Evolutionary conservation across 179 eudicot species (phyloP).

Genomic region (Gypsophila paniculata): DNA sequence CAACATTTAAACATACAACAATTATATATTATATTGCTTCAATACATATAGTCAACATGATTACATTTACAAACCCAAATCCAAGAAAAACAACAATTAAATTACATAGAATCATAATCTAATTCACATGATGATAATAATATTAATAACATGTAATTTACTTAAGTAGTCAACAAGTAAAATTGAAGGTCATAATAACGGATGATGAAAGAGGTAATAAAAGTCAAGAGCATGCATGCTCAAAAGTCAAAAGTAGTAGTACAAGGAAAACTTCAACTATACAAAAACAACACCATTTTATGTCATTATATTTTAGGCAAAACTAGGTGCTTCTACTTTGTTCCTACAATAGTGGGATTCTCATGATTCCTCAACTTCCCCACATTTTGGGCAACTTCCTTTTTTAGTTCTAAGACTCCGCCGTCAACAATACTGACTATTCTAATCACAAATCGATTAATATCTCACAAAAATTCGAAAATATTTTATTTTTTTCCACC

Average conservation of each 20-base stretch:
- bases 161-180: background rate
- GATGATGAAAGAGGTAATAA: background rate
- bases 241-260: conserved; percentile 20
- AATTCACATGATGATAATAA: background rate
- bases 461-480: no score
- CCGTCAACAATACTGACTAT: no score
- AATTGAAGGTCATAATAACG: background rate
- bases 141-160: no score
- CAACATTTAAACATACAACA: background rate
- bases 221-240: conserved; percentile 13
- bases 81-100: background rate
- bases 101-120: background rate
- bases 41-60: background rate
- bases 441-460: no score
- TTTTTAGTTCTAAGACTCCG: background rate
- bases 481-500: no score
- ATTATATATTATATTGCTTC: background rate
- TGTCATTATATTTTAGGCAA: conserved; percentile 1
- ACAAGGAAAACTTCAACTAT: conserved; percentile 25
- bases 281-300: conserved; percentile 19
- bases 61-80: conserved; percentile 4
- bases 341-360: conserved; percentile 17
- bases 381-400: conserved; percentile 20
- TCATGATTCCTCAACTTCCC: conserved; percentile 22
- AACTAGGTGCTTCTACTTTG: conserved; percentile 27